Evolutionary conservation across 352 stramenopile genomes (phyloP).

Genomic region (Phytophthora citricola): DNA sequence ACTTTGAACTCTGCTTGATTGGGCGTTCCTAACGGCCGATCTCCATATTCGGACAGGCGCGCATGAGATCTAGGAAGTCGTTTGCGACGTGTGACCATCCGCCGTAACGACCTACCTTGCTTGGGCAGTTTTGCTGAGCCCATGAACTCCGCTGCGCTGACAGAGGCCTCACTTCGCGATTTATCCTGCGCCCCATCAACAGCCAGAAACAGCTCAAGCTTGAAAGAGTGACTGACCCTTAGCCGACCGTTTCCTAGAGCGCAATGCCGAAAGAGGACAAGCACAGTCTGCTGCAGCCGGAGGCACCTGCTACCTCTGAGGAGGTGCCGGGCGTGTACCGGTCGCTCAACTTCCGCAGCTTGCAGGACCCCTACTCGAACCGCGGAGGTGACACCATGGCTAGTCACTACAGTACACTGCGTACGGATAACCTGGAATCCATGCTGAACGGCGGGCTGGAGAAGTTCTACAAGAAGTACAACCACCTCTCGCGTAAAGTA

Average conservation of each 20-base stretch:
- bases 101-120: background rate
- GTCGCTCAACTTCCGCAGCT: conserved; percentile 69
- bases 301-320: conserved; percentile 28
- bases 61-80: background rate
- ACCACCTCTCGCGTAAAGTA: conserved; percentile 72
- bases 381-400: conserved; percentile 25
- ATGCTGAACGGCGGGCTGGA: conserved; percentile 75
- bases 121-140: background rate
- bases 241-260: background rate
- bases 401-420: conserved; percentile 50
- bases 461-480: conserved; percentile 86
- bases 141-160: background rate
- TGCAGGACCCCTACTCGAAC: conserved; percentile 75
- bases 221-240: background rate
- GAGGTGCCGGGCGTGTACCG: conserved; percentile 69
- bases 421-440: conserved; percentile 68
- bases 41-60: background rate
- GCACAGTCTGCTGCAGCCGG: conserved; percentile 39
- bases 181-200: background rate
- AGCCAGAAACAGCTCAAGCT: background rate
- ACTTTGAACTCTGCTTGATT: background rate
- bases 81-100: background rate
- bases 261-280: conserved; percentile 21
- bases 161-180: background rate
- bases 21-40: background rate